Conservation (phyloP, 1,284 basidiomycete species). For the Leccinum subrobustum region DNA sequence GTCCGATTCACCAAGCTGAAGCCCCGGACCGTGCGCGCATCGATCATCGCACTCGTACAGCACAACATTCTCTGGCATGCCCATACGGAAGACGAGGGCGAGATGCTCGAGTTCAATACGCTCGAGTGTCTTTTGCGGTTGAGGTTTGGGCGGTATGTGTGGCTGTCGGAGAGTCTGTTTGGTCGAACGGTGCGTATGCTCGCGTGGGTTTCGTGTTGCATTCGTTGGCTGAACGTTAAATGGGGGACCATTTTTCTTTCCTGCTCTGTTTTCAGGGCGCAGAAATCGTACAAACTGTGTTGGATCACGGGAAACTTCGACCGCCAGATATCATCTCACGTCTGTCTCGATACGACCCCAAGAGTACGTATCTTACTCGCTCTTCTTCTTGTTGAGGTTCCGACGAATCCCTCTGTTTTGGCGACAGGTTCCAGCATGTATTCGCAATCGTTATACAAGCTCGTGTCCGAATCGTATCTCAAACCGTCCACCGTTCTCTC, state of each 20-base stretch:
- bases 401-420: background rate
- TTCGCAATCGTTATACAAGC: conserved; percentile 58
- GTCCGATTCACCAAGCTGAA: conserved; percentile 61
- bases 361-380: conserved; percentile 45
- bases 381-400: background rate
- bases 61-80: conserved; percentile 91
- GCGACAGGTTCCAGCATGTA: conserved; percentile 51
- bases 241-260: background rate
- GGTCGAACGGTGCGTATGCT: conserved; percentile 60
- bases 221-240: background rate
- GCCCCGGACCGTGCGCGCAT: conserved; percentile 67
- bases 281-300: conserved; percentile 70
- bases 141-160: conserved; percentile 80
- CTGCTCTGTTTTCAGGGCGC: conserved; percentile 51
- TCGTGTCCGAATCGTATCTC: conserved; percentile 65
- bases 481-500: conserved; percentile 72
- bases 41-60: conserved; percentile 84
- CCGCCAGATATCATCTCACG: conserved; percentile 67
- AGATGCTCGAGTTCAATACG: conserved; percentile 76
- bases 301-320: conserved; percentile 86
- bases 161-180: conserved; percentile 67
- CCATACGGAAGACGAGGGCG: conserved; percentile 68
- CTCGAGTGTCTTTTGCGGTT: conserved; percentile 78
- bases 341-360: conserved; percentile 52
- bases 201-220: background rate